These are phyloP conservation scores for Epichloe aotearoae DNA, from an alignment of 2,329 filamentous ascomycete genomes.

Conservation along the genomic window DNA sequence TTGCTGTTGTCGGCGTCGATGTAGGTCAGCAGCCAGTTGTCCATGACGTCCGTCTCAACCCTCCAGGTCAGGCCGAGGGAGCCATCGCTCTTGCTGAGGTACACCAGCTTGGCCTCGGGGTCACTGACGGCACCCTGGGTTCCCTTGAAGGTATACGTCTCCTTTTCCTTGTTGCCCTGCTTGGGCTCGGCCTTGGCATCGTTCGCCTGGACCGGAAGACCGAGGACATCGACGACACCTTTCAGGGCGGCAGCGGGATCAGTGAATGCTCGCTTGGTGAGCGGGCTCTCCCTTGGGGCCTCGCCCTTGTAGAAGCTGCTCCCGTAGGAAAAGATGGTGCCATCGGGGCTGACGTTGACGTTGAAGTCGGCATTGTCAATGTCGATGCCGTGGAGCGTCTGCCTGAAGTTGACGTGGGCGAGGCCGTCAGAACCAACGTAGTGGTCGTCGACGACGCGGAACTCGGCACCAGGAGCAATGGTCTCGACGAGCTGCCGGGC, in stretches of 20 bases:
- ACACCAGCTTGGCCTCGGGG: slow-evolving; percentile 41
- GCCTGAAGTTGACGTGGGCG: slow-evolving; percentile 45
- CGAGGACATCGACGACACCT: slow-evolving; percentile 21
- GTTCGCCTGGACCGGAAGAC: slow-evolving; percentile 2
- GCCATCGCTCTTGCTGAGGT: slow-evolving; percentile 35
- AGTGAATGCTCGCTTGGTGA: slow-evolving; percentile 26
- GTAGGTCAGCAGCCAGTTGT: too few species aligned
- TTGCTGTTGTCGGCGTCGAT: too few species aligned
- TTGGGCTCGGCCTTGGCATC: slow-evolving; percentile 4
- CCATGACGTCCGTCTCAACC: too few species aligned
- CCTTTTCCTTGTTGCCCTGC: slow-evolving; percentile 13
- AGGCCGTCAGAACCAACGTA: slow-evolving; percentile 43
- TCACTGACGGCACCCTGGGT: slow-evolving; percentile 35
- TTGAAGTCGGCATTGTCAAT: slow-evolving; percentile 50
- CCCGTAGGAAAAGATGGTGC: slow-evolving; percentile 43
- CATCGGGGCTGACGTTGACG: slow-evolving; percentile 42
- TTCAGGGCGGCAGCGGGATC: slow-evolving; percentile 32
- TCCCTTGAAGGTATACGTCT: slow-evolving; percentile 29
- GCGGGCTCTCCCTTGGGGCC: slow-evolving; percentile 25
- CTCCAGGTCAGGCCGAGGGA: too few species aligned
- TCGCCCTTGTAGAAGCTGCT: slow-evolving; percentile 33
- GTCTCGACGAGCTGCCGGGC: slow-evolving; percentile 31
- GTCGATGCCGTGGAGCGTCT: slow-evolving; percentile 43
- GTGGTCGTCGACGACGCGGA: slow-evolving; percentile 38
- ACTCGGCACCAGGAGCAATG: slow-evolving; percentile 23